Evolutionary conservation across 83 land plant species (phyloP).

Genomic region (Picea abies): DNA sequence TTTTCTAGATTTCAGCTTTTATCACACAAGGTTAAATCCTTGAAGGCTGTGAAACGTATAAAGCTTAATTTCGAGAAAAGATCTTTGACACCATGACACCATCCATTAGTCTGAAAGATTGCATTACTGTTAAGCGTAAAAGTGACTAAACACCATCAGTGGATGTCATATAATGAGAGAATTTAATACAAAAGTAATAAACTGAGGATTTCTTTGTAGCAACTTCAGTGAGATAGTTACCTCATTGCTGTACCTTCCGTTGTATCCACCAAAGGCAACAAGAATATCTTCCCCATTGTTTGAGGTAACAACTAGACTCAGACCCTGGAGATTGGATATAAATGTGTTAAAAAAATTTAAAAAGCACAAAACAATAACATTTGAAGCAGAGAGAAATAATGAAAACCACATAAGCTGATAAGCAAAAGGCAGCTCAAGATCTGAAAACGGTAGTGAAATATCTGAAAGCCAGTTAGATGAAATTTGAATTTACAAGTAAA

Average conservation of each 20-base stretch:
- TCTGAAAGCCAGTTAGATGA: neutral
- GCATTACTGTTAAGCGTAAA: neutral
- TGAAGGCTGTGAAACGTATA: neutral
- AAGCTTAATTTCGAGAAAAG: too few species aligned
- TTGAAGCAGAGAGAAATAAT: neutral
- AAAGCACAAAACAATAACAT: neutral
- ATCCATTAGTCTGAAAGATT: neutral
- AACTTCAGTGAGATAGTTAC: constrained; percentile 28
- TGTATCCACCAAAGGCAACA: constrained; percentile 95
- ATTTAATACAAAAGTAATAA: neutral
- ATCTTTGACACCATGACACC: too few species aligned
- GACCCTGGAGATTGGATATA: constrained; percentile 49
- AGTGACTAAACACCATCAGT: neutral
- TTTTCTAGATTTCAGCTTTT: neutral
- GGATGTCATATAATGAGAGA: neutral
- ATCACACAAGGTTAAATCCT: neutral
- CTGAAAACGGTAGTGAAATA: neutral
- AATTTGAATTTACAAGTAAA: neutral
- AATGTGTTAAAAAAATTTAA: neutral
- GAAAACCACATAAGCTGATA: neutral
- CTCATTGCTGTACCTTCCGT: constrained; percentile 96
- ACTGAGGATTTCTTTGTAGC: neutral
- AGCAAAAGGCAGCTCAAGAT: neutral
- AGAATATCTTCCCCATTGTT: constrained; percentile 76
- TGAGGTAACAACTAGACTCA: constrained; percentile 74